Conservation (phyloP, 1,284 basidiomycete species). For the Ganoderma lucidum region DNA sequence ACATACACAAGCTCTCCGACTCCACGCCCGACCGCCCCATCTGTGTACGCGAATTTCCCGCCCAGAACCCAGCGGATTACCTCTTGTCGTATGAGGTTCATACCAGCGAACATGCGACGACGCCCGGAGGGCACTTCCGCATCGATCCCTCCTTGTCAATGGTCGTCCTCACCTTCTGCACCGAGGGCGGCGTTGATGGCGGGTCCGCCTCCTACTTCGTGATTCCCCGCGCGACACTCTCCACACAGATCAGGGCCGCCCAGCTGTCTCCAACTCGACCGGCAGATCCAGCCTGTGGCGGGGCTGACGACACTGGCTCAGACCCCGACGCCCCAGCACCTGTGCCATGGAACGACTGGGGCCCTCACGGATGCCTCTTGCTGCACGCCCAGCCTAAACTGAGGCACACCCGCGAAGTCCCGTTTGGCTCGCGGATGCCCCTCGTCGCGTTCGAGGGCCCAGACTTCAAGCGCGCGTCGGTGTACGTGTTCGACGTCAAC, state of each 20-base stretch:
- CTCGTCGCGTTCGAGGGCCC: background rate
- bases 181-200: background rate
- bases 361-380: background rate
- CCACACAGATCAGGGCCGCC: background rate
- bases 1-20: background rate
- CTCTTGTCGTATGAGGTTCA: background rate
- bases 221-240: background rate
- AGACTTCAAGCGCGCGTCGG: background rate
- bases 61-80: background rate
- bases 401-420: background rate
- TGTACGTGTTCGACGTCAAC: background rate
- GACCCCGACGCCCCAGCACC: no score
- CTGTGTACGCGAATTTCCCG: background rate
- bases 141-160: background rate
- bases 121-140: background rate
- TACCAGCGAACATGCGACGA: background rate
- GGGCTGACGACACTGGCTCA: no score
- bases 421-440: background rate
- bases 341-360: background rate
- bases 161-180: background rate
- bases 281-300: no score
- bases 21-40: background rate
- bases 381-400: no score
- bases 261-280: background rate
- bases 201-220: background rate